Base-by-base conservation (phyloP, 305 asterid species). In the Fraxinus floribunda region DNA sequence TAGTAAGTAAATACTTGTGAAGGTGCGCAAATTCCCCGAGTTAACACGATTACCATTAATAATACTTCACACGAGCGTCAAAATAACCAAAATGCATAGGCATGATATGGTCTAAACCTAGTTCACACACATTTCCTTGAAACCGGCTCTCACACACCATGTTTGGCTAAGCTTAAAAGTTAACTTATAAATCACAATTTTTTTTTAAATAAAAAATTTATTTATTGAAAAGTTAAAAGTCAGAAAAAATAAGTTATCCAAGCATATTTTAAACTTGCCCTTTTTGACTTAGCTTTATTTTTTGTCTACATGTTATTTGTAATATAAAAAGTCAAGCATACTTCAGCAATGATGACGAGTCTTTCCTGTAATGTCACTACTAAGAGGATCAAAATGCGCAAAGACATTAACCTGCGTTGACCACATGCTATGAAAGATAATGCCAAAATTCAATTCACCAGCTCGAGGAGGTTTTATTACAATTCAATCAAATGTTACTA, bases 231-330 rank as follows among this genome's bases (percentile, higher is more conserved):
- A 32, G 11, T 57, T 20, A n/a, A 18, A 57, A 57, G 29, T 18
- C 26, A 18, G 68, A 18, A 57, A 57, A 57, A 57, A 57, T 18
- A 57, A 57, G 29, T 57, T 18, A 18, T 57, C 68, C 3, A 18
- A 57, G 68, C 29, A 57, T 57, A 57, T 18, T 18, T 57, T 18
- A 57, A 52, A 52, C 62, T 52, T 52, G 1, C 29, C 29, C 30
- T 60, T 57, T 79, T 85, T 68, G 80, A 30, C 78, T 75, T 34
- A 57, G 57, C 20, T 71, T 80, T 41, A 11, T 30, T 29, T 36
- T 46, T 16, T 15, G 10, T 9, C 46, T 3, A 13, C 5, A 38
- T 38, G 41, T 22, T 78, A 57, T 57, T 18, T 60, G 4, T 20
- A 60, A 60, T 20, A 60, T 60, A 18, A 20, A 20, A 60, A 7